Percentiles rank a stretch among this genome's conserved stretches.
These are phyloP conservation scores for Pseudocercospora fijiensis DNA, from an alignment of 2,329 filamentous ascomycete genomes.

Conservation along the genomic window DNA sequence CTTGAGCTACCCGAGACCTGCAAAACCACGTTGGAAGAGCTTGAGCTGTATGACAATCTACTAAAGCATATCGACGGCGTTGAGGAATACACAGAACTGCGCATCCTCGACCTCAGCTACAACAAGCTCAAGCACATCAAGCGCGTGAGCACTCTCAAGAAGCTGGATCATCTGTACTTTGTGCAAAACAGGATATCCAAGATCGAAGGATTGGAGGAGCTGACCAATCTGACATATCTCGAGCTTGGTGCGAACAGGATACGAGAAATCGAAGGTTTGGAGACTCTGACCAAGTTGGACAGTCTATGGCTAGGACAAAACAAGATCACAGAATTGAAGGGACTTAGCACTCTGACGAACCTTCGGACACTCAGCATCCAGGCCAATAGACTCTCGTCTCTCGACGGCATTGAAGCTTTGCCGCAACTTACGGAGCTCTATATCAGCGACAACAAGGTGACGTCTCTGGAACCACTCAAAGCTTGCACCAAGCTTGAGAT, in stretches of 20 bases:
- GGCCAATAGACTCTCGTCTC: constrained; percentile 81
- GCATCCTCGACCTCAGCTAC: constrained; percentile 85
- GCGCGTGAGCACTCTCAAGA: constrained; percentile 71
- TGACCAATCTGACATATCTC: constrained; percentile 74
- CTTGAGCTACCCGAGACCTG: constrained; percentile 73
- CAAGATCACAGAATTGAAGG: constrained; percentile 82
- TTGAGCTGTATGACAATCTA: constrained; percentile 96
- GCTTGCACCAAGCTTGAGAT: constrained; percentile 62
- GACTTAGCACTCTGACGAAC: constrained; percentile 71
- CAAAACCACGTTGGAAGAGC: constrained; percentile 67
- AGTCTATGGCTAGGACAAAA: constrained; percentile 95
- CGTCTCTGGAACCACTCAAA: constrained; percentile 67
- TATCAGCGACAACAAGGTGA: constrained; percentile 90
- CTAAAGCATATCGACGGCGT: constrained; percentile 83
- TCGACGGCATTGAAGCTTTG: constrained; percentile 72
- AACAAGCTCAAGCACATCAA: constrained; percentile 99
- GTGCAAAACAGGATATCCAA: constrained; percentile 90
- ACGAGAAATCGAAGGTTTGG: constrained; percentile 81
- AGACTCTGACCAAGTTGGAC: constrained; percentile 72
- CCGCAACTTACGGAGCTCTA: constrained; percentile 86
- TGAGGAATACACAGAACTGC: constrained; percentile 73
- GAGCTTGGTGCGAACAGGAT: constrained; percentile 93
- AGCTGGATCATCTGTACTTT: constrained; percentile 82
- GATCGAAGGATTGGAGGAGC: constrained; percentile 78
- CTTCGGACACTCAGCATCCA: constrained; percentile 90